These are phyloP conservation scores for Deuterostichococcus epilithicus DNA, from an alignment of 139 green algal species.

Conservation along the genomic window DNA sequence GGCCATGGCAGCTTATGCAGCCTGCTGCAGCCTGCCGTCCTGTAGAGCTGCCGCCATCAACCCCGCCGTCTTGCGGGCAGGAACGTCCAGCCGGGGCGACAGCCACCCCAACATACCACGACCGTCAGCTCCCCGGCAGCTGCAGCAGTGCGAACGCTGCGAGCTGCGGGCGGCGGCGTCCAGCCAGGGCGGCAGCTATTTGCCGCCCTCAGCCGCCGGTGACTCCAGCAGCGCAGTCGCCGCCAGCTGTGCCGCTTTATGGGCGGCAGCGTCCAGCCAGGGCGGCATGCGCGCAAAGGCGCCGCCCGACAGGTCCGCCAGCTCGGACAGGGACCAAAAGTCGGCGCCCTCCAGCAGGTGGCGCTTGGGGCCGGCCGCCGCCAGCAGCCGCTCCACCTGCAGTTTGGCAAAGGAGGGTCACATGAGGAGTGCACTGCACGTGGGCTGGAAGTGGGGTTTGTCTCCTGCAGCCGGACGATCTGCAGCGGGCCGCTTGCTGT, in stretches of 20 bases:
- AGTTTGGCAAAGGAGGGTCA: not conserved
- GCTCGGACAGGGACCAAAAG: slow-evolving; percentile 21
- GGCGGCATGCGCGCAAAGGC: slow-evolving; percentile 12
- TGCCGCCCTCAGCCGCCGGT: too few species aligned
- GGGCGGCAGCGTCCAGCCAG: slow-evolving; percentile 2
- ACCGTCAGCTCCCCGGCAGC: not conserved
- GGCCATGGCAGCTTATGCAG: too few species aligned
- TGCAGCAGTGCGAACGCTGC: slow-evolving; percentile 8
- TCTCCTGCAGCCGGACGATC: too few species aligned
- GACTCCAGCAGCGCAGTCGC: slow-evolving; percentile 4
- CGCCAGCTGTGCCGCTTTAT: not conserved
- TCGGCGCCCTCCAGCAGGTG: slow-evolving; percentile 20
- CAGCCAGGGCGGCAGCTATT: too few species aligned
- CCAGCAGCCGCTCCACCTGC: slow-evolving; percentile 12
- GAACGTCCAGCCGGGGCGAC: too few species aligned
- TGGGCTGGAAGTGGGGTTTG: too few species aligned
- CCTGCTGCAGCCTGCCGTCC: too few species aligned
- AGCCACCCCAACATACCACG: too few species aligned
- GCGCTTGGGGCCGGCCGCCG: slow-evolving; percentile 8
- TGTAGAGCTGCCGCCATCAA: too few species aligned
- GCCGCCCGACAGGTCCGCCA: slow-evolving; percentile 16
- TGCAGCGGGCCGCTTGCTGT: too few species aligned
- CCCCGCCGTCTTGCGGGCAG: too few species aligned
- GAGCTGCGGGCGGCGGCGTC: not conserved
- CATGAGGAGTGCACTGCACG: too few species aligned